Evolutionary conservation across 768 basidiomycete species (phyloP).

Genomic region (Podaxis sp.): DNA sequence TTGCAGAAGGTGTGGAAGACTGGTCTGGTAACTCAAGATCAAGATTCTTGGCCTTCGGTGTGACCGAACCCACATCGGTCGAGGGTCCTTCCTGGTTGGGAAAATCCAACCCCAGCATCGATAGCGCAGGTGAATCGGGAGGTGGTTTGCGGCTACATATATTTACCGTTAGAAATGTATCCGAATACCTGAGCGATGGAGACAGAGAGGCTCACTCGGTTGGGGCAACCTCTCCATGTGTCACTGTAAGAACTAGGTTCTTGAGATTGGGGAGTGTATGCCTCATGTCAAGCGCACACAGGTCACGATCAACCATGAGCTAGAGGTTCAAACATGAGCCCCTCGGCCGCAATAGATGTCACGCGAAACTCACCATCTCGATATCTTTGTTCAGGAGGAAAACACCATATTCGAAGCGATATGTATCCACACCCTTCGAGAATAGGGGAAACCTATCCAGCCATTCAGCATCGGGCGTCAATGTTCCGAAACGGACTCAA

Average conservation of each 20-base stretch:
- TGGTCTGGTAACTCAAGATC: constrained; percentile 24
- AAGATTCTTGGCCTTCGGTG: constrained; percentile 30
- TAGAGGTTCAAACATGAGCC: constrained; percentile 26
- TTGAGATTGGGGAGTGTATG: constrained; percentile 97
- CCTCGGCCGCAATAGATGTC: neutral
- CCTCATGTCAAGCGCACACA: constrained; percentile 87
- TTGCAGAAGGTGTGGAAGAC: constrained; percentile 38
- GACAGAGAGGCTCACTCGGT: constrained; percentile 30
- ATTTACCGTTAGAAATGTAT: constrained; percentile 1
- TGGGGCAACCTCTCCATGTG: constrained; percentile 55
- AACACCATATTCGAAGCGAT: constrained; percentile 96
- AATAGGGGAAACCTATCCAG: constrained; percentile 85
- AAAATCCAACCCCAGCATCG: constrained; percentile 13
- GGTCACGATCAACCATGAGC: constrained; percentile 89
- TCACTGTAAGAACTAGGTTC: constrained; percentile 84
- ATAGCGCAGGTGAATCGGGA: constrained; percentile 11
- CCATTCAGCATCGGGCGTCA: constrained; percentile 2
- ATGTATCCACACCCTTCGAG: constrained; percentile 91
- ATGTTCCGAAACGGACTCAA: neutral
- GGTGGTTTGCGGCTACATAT: constrained; percentile 10
- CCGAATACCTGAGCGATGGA: neutral
- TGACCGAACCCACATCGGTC: constrained; percentile 22
- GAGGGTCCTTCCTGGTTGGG: constrained; percentile 18
- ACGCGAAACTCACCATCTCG: constrained; percentile 65
- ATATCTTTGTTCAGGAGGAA: constrained; percentile 97